These are phyloP conservation scores for Cladosporium sp. DNA, from an alignment of 2,329 filamentous ascomycete species.

Conservation along the genomic window DNA sequence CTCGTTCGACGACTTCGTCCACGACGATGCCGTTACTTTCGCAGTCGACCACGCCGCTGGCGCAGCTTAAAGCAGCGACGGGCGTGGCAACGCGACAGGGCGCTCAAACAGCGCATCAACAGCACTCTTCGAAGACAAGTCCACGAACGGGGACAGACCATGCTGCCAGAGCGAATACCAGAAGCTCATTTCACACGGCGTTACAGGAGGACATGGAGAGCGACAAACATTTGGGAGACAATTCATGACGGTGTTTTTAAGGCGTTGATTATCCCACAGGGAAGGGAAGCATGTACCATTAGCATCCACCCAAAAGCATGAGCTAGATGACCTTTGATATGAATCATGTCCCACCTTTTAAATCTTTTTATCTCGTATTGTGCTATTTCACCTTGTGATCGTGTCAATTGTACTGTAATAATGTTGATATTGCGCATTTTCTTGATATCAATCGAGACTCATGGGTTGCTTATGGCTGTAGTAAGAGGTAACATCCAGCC, in stretches of 20 bases:
- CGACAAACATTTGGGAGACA: constrained; percentile 3
- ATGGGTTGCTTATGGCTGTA: no score
- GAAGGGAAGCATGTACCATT: constrained; percentile 7
- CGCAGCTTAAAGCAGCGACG: constrained; percentile 45
- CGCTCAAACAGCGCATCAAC: constrained; percentile 26
- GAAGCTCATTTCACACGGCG: constrained; percentile 8
- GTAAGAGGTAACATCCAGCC: no score
- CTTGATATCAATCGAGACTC: no score
- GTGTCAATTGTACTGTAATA: no score
- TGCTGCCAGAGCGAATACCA: constrained; percentile 8
- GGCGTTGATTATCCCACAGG: constrained; percentile 4
- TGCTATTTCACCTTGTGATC: not conserved
- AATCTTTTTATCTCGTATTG: not conserved
- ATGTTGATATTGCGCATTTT: no score
- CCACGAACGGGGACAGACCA: not conserved
- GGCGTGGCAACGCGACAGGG: constrained; percentile 38
- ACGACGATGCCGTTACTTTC: constrained; percentile 40
- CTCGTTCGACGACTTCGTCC: constrained; percentile 34
- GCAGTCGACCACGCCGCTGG: constrained; percentile 39
- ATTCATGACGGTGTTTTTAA: constrained; percentile 5
- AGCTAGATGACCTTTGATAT: constrained; percentile 13
- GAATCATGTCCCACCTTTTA: constrained; percentile 7
- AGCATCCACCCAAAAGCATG: constrained; percentile 11
- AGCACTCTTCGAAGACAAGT: constrained; percentile 15
- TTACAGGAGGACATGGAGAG: constrained; percentile 4